phyloP scores from a whole-genome alignment of 345 rosid species.

The Anastatica hierochuntica region DNA sequence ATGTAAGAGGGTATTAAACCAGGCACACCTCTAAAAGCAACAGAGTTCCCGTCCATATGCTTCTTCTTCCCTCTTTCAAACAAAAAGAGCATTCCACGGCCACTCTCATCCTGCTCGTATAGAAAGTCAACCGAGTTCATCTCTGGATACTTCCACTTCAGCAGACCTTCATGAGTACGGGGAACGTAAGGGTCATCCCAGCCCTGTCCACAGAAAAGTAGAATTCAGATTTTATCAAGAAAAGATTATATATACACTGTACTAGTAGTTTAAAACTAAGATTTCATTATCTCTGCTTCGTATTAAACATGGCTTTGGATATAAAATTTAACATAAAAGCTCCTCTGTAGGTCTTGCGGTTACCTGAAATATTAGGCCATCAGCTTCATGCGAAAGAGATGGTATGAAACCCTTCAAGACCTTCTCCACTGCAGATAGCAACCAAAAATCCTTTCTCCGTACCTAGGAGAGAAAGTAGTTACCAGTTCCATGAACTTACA shows the following conservation, averaged over 20 bases:
- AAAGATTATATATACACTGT: no score
- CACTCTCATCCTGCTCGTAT: constrained; percentile 56
- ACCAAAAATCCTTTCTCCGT: constrained; percentile 82
- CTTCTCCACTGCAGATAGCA: constrained; percentile 75
- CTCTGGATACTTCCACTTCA: constrained; percentile 95
- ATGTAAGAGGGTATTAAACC: no score
- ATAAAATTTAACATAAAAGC: no score
- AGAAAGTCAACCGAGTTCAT: constrained; percentile 93
- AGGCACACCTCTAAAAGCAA: constrained; percentile 65
- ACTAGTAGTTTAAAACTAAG: no score
- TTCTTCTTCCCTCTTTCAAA: constrained; percentile 72
- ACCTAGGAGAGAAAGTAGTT: no score
- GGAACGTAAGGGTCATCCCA: constrained; percentile 99
- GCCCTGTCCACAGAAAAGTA: no score
- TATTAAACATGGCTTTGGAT: no score
- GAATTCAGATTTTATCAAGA: no score
- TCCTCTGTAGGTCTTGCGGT: no score
- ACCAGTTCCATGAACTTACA: no score
- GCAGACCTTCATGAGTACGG: constrained; percentile 86
- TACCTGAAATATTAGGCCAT: constrained; percentile 97
- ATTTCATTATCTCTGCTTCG: no score
- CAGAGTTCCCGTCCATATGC: constrained; percentile 60
- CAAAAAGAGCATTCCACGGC: constrained; percentile 38
- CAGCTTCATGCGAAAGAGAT: constrained; percentile 87
- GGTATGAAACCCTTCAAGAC: constrained; percentile 68